Evolutionary conservation across 768 basidiomycete species (phyloP).

Genomic region (Boletales sp.): DNA sequence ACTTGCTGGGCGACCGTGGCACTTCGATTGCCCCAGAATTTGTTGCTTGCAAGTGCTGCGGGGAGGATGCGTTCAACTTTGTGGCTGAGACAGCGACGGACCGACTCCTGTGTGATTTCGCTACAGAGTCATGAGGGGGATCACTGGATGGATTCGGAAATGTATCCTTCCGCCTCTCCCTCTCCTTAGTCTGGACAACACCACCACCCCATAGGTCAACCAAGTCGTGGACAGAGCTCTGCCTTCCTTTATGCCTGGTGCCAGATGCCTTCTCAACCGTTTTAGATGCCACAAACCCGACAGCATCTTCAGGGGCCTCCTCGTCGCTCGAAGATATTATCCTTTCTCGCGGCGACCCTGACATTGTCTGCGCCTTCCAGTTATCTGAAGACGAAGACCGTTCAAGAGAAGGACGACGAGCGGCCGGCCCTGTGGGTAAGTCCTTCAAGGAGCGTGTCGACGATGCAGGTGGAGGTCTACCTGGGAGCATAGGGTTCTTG

Average conservation of each 20-base stretch:
- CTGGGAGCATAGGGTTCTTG: conserved; percentile 3
- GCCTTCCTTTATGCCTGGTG: conserved; percentile 45
- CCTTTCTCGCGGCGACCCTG: conserved; percentile 22
- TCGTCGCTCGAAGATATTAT: conserved; percentile 55
- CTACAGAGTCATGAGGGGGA: conserved; percentile 8
- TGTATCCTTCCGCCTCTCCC: conserved; percentile 39
- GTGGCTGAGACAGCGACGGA: conserved; percentile 14
- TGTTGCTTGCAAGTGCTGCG: conserved; percentile 21
- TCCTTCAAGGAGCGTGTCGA: conserved; percentile 9
- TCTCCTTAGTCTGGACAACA: conserved; percentile 28
- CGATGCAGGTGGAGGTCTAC: conserved; percentile 4
- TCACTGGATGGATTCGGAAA: conserved; percentile 16
- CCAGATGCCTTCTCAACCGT: conserved; percentile 21
- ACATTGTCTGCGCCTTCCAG: conserved; percentile 41
- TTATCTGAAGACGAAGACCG: conserved; percentile 40
- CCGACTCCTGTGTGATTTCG: conserved; percentile 19
- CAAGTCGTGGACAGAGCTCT: conserved; percentile 81
- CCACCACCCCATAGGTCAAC: conserved; percentile 76
- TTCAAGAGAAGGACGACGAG: conserved; percentile 12
- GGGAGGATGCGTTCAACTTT: conserved; percentile 22
- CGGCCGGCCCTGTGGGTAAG: not conserved
- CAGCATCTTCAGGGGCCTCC: conserved; percentile 48
- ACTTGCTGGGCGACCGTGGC: conserved; percentile 27
- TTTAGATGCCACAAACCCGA: conserved; percentile 24
- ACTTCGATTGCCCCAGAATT: conserved; percentile 14